These are phyloP conservation scores for Penicillium sp. DNA, from an alignment of 2,329 filamentous ascomycete species.

Conservation along the genomic window DNA sequence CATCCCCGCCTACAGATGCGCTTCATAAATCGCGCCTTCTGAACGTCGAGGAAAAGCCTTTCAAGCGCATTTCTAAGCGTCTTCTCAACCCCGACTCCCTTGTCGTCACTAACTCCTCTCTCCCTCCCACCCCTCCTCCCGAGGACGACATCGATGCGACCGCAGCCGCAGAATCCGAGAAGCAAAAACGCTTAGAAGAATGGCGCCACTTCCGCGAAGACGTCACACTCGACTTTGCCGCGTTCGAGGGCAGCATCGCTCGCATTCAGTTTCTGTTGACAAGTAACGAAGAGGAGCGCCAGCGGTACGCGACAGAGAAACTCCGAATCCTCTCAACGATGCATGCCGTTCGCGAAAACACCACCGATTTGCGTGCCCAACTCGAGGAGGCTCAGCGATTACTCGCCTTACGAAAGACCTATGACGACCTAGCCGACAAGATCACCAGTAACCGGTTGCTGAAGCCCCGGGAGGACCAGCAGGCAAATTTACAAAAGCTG, in stretches of 20 bases:
- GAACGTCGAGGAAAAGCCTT: slow-evolving; percentile 87
- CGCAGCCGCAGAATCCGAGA: slow-evolving; percentile 49
- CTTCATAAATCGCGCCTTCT: slow-evolving; percentile 85
- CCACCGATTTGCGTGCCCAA: slow-evolving; percentile 67
- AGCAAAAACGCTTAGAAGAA: slow-evolving; percentile 53
- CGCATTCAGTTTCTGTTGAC: slow-evolving; percentile 84
- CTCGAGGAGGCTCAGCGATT: slow-evolving; percentile 74
- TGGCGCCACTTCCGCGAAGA: slow-evolving; percentile 76
- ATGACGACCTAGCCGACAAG: slow-evolving; percentile 83
- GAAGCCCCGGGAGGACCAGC: slow-evolving; percentile 80
- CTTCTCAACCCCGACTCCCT: slow-evolving; percentile 69
- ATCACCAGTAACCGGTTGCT: slow-evolving; percentile 80
- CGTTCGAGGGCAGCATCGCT: slow-evolving; percentile 81
- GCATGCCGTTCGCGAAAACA: slow-evolving; percentile 73
- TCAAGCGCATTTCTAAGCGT: slow-evolving; percentile 82
- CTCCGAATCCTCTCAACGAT: slow-evolving; percentile 75
- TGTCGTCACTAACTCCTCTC: slow-evolving; percentile 55
- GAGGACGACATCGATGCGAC: slow-evolving; percentile 51
- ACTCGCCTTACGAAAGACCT: slow-evolving; percentile 75
- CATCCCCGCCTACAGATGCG: slow-evolving; percentile 55
- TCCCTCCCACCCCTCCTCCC: slow-evolving; percentile 66
- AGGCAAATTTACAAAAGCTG: slow-evolving; percentile 73
- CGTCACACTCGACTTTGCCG: slow-evolving; percentile 80
- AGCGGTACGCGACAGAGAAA: slow-evolving; percentile 79
- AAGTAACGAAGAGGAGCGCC: slow-evolving; percentile 79